Conservation (phyloP, 345 rosid genomes). For the Populus euphratica region DNA sequence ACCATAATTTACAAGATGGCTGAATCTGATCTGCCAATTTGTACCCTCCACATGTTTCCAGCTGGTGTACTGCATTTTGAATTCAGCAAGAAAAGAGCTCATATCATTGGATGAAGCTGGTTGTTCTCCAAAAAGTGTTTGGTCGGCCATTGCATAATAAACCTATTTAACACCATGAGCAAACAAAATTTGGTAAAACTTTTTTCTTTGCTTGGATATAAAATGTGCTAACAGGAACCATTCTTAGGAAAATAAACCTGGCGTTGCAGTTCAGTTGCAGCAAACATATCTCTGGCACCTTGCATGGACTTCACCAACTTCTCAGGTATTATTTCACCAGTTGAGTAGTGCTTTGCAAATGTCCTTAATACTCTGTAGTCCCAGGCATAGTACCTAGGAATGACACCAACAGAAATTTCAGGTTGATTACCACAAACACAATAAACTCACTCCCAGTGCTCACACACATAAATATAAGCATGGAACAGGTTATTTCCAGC, state of each 20-base stretch:
- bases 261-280: constrained; percentile 91
- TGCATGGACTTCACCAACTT: constrained; percentile 75
- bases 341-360: constrained; percentile 81
- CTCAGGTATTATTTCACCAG: constrained; percentile 83
- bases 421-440: background rate
- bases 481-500: background rate
- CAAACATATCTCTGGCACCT: constrained; percentile 85
- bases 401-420: constrained; percentile 10
- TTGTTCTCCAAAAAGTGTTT: constrained; percentile 80
- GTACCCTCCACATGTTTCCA: constrained; percentile 92
- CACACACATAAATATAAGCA: background rate
- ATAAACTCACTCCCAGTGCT: background rate
- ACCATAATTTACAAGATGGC: constrained; percentile 80
- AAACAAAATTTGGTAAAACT: constrained; percentile 11
- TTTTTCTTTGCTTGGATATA: background rate
- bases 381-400: constrained; percentile 75
- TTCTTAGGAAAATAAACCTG: constrained; percentile 50
- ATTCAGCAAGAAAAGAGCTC: constrained; percentile 60
- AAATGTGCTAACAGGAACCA: constrained; percentile 8
- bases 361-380: constrained; percentile 76
- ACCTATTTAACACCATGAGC: constrained; percentile 36
- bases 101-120: constrained; percentile 38
- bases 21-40: constrained; percentile 77
- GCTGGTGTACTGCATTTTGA: constrained; percentile 64
- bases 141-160: constrained; percentile 76